Base-by-base conservation (phyloP, 2,329 filamentous ascomycete genomes). In the Drechslerella dactyloides region DNA sequence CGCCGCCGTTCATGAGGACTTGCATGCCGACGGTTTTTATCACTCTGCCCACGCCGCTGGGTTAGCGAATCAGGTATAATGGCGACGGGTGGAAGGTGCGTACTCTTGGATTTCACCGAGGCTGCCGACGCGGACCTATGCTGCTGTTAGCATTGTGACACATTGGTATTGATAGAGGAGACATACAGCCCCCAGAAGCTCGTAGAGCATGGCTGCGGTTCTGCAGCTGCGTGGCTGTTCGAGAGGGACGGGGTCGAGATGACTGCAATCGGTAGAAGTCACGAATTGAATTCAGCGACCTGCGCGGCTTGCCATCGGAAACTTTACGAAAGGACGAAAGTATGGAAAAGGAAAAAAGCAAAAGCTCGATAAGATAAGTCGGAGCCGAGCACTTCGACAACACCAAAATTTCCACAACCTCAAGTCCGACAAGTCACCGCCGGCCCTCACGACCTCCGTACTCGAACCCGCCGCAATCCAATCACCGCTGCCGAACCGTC, bases 61-160 rank as follows among this genome's bases (percentile, higher is more conserved):
- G 59, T 37, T 24, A 21, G 8, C 6, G 17, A 19, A 1, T 11
- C 13, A 2, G 23, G 64, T 33, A 7, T 73, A 62, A 65, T 62
- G 68, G 57, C 35, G 58, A 61, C 21, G 50, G 69, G 42, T 58
- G 37, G 69, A 53, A 74, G 56, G 33, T 57, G 61, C 56, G 76
- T 87, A 97, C 92, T 97, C 93, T 87, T 93, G 96, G 78, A 97
- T 93, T 85, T 97, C 93, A 79, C 85, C 83, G 79, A 97, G 83
- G 82, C 87, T 93, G 84, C 91, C 91, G 76, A 92, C 91, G 79
- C 94, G 93, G 83, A 96, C 92, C 94, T 97, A 79, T 23, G 24
- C 11, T 27, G 53, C 40, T 33, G 23, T 51, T 11, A 37, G 19
- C 27, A 33, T 35, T 48, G 48, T n/a, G n/a, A n/a, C n/a, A n/a